Evolutionary conservation across 345 rosid genomes (phyloP).

Genomic region (Aquilaria sinensis): DNA sequence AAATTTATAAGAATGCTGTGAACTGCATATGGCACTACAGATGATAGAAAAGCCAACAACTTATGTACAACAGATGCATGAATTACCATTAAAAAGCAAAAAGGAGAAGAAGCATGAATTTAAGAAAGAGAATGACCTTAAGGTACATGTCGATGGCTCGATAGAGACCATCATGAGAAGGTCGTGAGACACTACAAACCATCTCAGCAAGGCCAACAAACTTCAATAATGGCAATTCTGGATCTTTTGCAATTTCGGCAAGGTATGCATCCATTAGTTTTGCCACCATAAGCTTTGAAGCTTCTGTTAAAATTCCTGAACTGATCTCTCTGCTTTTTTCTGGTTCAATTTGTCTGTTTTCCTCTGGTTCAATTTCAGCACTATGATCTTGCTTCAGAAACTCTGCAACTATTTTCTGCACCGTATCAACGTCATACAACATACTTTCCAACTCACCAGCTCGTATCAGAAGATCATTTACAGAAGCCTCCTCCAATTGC

Average conservation of each 20-base stretch:
- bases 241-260: conserved; percentile 72
- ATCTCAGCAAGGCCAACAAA: conserved; percentile 65
- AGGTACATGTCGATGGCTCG: conserved; percentile 80
- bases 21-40: no score
- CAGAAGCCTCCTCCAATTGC: conserved; percentile 77
- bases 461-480: conserved; percentile 53
- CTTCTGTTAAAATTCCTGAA: conserved; percentile 64
- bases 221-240: conserved; percentile 39
- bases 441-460: conserved; percentile 42
- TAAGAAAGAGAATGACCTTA: conserved; percentile 36
- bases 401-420: conserved; percentile 48
- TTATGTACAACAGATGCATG: background rate
- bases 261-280: conserved; percentile 75
- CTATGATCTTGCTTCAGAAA: conserved; percentile 51
- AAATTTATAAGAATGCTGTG: no score
- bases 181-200: conserved; percentile 57
- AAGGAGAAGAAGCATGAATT: background rate
- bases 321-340: conserved; percentile 31
- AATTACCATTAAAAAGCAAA: background rate
- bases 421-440: conserved; percentile 56
- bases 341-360: conserved; percentile 26
- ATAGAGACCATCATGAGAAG: conserved; percentile 80
- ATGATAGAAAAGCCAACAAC: background rate
- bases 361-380: conserved; percentile 34
- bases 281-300: conserved; percentile 81